Evolutionary conservation across 2,329 filamentous ascomycete genomes (phyloP), one percentile per base, ranked within the genome.

Genomic region (Coniochaeta sp.): DNA sequence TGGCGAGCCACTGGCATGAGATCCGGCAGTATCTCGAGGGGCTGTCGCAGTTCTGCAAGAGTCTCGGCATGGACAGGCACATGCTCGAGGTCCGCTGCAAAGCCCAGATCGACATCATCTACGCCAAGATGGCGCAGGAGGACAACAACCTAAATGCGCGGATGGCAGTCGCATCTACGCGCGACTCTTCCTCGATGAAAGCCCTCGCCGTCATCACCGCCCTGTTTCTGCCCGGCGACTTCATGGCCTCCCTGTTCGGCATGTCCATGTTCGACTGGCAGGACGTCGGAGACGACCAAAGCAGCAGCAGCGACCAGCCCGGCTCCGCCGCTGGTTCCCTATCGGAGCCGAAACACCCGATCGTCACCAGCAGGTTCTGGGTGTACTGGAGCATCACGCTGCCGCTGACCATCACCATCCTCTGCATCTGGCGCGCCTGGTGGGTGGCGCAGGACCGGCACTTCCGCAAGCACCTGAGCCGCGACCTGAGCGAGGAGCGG

Each of bases 41-140:
- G 34, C 65, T 77, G 4, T 69, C 75, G 64, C 69, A 76, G 30
- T 70, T 79, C 4, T 79, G 76, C 55, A 74, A 75, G 61, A 74
- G 76, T 24, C 69, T 79, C 10, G 76, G 78, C 60, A 79, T 76
- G 0, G 77, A 79, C 56, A 68, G 77, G 9, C 72, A 75, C 7
- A 79, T 79, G 73, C 74, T 77, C 1, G 77, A 79, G 64, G 71
- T 77, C 19, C 68, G 77, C 10, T 79, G 77, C 62, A 74, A 76
- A 28, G 77, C 77, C 1, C 74, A 79, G 62, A 77, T 78, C 55
- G 76, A 79, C 36, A 79, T 79, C 63, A 79, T 79, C 61, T 79
- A 78, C 69, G 77, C 74, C 63, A 79, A 78, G 64, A 78, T 79
- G 74, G 77, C 77, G 3, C 77, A 79, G 62, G 77, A 79, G 61